These are phyloP conservation scores for Cyclocybe cylindracea DNA, from an alignment of 768 basidiomycete genomes.

Conservation along the genomic window DNA sequence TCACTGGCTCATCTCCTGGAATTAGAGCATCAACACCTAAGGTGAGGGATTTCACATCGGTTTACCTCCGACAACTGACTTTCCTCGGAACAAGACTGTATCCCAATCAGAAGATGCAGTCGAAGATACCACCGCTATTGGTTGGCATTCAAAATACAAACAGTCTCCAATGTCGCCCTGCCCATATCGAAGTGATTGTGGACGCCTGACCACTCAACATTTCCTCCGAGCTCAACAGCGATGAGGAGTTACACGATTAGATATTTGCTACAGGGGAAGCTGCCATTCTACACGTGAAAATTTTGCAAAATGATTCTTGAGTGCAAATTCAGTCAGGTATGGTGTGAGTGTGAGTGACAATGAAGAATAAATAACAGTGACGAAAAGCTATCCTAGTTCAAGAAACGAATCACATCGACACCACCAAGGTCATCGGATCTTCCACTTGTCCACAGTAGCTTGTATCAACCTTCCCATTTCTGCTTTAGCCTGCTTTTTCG, in stretches of 20 bases:
- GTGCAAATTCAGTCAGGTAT: too few relatives aligned
- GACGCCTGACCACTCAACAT: conserved; percentile 7
- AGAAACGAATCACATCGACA: conserved; percentile 1
- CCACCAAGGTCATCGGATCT: conserved; percentile 38
- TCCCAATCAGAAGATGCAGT: conserved; percentile 21
- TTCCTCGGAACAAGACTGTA: conserved; percentile 22
- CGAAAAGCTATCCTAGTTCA: conserved; percentile 5
- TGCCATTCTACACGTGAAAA: too few relatives aligned
- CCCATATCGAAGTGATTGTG: conserved; percentile 31
- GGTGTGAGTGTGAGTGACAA: neutral
- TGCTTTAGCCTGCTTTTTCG: conserved; percentile 78
- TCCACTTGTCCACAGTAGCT: conserved; percentile 79
- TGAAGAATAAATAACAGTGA: conserved; percentile 9
- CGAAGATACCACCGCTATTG: conserved; percentile 34
- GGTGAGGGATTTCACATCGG: conserved; percentile 23
- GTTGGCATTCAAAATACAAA: conserved; percentile 70
- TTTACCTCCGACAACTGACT: neutral
- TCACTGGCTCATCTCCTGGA: conserved; percentile 54
- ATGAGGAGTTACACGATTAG: neutral
- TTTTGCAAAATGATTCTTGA: too few relatives aligned
- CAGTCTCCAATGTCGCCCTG: conserved; percentile 53
- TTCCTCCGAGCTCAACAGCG: neutral
- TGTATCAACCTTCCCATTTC: conserved; percentile 76
- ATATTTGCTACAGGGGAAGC: neutral
- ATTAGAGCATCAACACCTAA: conserved; percentile 47